A percentile compares a stretch with the other conserved stretches of the same genome.
phyloP scores from a whole-genome alignment of 148 eudicot species.

The Rhododendron vialii region DNA sequence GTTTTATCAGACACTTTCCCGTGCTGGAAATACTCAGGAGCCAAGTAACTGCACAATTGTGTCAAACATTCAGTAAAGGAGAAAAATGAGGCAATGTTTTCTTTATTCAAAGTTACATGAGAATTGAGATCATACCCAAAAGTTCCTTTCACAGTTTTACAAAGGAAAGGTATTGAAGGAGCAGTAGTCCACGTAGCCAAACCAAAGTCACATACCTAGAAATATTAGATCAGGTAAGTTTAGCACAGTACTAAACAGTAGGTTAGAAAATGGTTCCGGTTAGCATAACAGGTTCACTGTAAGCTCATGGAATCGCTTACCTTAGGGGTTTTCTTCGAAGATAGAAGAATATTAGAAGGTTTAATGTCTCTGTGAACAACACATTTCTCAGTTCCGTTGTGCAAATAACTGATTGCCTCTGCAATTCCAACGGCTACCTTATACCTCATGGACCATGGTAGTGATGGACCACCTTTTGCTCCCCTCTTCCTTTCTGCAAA shows the following conservation, averaged over 20 bases:
- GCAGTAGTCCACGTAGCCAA: conserved; percentile 96
- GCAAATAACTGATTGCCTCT: conserved; percentile 79
- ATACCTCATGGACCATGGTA: conserved; percentile 81
- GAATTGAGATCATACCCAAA: conserved; percentile 65
- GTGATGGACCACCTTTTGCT: conserved; percentile 57
- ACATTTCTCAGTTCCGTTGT: conserved; percentile 89
- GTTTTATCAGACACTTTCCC: conserved; percentile 95
- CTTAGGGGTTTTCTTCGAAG: conserved; percentile 84
- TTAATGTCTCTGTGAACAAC: conserved; percentile 98
- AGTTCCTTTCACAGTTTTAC: conserved; percentile 99
- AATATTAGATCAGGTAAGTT: conserved; percentile 11
- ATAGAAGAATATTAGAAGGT: conserved; percentile 91
- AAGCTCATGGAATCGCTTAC: conserved; percentile 24
- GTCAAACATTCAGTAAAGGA: conserved; percentile 8
- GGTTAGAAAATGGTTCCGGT: background rate
- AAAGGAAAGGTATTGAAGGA: conserved; percentile 93
- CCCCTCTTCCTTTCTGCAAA: conserved; percentile 71
- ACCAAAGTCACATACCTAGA: conserved; percentile 94
- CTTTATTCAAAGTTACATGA: background rate
- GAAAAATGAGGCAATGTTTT: background rate
- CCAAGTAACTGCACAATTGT: conserved; percentile 63
- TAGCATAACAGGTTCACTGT: background rate
- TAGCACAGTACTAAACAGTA: background rate
- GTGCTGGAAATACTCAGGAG: conserved; percentile 98
- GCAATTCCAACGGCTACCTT: conserved; percentile 88